phyloP scores from a whole-genome alignment of 1,284 basidiomycete species.

The Mycena citricolor region DNA sequence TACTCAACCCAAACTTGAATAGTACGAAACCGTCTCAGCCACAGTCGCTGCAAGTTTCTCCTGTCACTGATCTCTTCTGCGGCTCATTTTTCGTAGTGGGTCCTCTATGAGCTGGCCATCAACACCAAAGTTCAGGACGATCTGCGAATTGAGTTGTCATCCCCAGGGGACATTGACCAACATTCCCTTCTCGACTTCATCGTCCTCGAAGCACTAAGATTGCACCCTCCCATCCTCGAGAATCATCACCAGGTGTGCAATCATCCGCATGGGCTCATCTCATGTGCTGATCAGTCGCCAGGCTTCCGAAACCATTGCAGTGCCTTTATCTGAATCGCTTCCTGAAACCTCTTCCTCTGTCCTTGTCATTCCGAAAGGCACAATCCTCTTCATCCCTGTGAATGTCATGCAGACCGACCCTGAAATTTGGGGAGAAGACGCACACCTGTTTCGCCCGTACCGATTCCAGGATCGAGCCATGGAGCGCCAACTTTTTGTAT shows the following conservation, averaged over 20 bases:
- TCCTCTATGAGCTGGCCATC: conserved; percentile 55
- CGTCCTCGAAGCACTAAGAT: conserved; percentile 54
- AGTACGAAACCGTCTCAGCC: conserved; percentile 59
- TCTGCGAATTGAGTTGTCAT: conserved; percentile 49
- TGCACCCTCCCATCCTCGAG: conserved; percentile 59
- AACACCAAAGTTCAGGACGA: conserved; percentile 44
- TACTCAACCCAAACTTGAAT: background rate
- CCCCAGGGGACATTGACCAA: conserved; percentile 41
- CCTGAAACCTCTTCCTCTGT: conserved; percentile 39
- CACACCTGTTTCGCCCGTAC: conserved; percentile 52
- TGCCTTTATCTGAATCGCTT: conserved; percentile 52
- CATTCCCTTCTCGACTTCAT: conserved; percentile 55
- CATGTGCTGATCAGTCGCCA: conserved; percentile 23
- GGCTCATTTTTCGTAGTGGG: conserved; percentile 42
- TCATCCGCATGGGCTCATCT: background rate
- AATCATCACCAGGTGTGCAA: conserved; percentile 53
- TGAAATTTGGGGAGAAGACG: conserved; percentile 57
- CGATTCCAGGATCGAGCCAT: conserved; percentile 51
- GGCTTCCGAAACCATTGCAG: conserved; percentile 45
- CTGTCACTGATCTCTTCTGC: conserved; percentile 4
- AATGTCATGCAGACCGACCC: conserved; percentile 57
- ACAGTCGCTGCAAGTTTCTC: conserved; percentile 43
- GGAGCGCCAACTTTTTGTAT: conserved; percentile 48
- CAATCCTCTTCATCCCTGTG: conserved; percentile 51
- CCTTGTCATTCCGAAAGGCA: conserved; percentile 55